Conservation (phyloP, 169 alveolate species). For the Cryptosporidium viatorum region DNA sequence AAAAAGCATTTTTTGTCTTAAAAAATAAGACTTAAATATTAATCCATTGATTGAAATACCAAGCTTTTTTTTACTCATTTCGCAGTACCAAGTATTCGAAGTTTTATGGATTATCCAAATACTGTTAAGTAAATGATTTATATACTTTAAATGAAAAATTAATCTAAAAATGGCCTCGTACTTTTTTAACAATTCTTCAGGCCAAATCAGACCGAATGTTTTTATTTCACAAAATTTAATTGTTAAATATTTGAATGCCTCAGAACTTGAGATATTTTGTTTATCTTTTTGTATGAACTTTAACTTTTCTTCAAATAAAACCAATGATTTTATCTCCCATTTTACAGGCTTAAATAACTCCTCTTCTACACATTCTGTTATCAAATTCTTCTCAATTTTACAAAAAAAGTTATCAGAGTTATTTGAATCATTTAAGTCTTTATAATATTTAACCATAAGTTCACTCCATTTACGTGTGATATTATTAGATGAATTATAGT, state of each 20-base stretch:
- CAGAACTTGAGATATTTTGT: conserved; percentile 6
- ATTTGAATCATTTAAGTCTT: background rate
- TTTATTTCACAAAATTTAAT: background rate
- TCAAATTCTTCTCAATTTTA: conserved; percentile 1
- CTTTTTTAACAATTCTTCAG: conserved; percentile 11
- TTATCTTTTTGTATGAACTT: background rate
- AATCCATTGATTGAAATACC: background rate
- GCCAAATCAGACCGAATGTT: conserved; percentile 19
- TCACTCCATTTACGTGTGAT: conserved; percentile 32
- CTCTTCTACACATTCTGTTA: conserved; percentile 6
- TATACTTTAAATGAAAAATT: conserved; percentile 45
- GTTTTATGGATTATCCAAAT: conserved; percentile 42
- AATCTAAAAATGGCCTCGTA: conserved; percentile 36
- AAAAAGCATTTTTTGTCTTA: conserved; percentile 60
- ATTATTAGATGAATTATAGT: background rate
- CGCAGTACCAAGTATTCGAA: conserved; percentile 22
- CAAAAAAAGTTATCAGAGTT: background rate
- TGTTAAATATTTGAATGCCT: conserved; percentile 37
- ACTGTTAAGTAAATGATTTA: conserved; percentile 9
- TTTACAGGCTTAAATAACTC: background rate
- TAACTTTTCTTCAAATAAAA: background rate
- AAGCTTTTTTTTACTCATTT: background rate
- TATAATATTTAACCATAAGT: conserved; percentile 9
- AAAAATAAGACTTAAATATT: conserved; percentile 3
- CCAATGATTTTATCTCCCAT: background rate